Evolutionary conservation across 2,329 filamentous ascomycete species (phyloP).

Genomic region (Scedosporium minutisporum): DNA sequence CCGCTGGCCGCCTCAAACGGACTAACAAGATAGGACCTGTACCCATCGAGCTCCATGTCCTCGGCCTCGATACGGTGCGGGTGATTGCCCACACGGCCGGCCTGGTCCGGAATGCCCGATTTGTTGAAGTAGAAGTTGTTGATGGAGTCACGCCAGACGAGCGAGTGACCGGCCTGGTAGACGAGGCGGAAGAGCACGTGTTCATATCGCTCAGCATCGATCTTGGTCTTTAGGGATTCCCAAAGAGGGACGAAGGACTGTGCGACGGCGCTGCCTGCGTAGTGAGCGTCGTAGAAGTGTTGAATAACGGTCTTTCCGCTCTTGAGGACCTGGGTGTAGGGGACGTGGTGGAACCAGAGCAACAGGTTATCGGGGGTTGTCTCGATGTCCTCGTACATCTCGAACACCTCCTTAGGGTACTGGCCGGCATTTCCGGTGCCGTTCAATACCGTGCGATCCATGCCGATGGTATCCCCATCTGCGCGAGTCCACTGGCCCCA

Average conservation of each 20-base stretch:
- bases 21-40: slow-evolving; percentile 39
- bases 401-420: slow-evolving; percentile 52
- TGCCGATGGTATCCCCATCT: slow-evolving; percentile 49
- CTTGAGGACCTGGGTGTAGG: slow-evolving; percentile 52
- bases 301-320: slow-evolving; percentile 59
- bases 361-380: slow-evolving; percentile 44
- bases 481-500: slow-evolving; percentile 68
- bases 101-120: slow-evolving; percentile 49
- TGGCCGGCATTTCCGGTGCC: slow-evolving; percentile 58
- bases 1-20: slow-evolving; percentile 53
- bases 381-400: slow-evolving; percentile 47
- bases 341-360: slow-evolving; percentile 67
- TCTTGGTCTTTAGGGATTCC: slow-evolving; percentile 41
- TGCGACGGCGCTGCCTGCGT: slow-evolving; percentile 47
- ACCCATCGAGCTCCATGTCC: slow-evolving; percentile 50
- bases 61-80: slow-evolving; percentile 62
- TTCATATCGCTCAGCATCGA: slow-evolving; percentile 51
- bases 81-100: slow-evolving; percentile 48
- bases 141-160: slow-evolving; percentile 63
- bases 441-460: slow-evolving; percentile 61
- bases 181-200: slow-evolving; percentile 48
- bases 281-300: slow-evolving; percentile 56
- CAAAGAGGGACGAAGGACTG: slow-evolving; percentile 48
- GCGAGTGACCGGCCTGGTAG: slow-evolving; percentile 59
- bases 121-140: slow-evolving; percentile 53